These are phyloP conservation scores for Paramecium octaurelia DNA, from an alignment of 73 alveolate genomes.

Conservation along the genomic window DNA sequence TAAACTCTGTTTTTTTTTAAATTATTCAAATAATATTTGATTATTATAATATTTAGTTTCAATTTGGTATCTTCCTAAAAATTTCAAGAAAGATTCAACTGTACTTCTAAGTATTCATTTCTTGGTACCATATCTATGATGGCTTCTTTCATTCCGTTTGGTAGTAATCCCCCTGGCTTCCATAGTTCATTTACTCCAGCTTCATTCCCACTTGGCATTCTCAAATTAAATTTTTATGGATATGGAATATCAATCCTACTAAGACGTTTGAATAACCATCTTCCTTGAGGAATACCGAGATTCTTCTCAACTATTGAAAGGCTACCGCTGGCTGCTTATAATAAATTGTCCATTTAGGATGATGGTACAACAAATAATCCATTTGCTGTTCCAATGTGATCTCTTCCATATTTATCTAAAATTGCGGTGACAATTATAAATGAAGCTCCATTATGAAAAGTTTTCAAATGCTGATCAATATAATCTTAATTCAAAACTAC, in stretches of 20 bases:
- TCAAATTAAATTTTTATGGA: not conserved
- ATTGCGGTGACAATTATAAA: not conserved
- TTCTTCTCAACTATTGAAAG: not conserved
- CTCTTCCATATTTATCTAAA: conserved; percentile 11
- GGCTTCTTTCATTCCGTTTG: conserved; percentile 6
- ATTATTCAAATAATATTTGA: not conserved
- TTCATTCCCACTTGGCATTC: conserved; percentile 43
- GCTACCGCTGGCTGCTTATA: not conserved
- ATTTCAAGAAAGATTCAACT: not conserved
- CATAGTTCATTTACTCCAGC: not conserved
- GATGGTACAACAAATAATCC: conserved; percentile 23
- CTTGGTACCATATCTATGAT: not conserved
- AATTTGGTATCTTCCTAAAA: not conserved
- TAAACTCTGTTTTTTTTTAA: not conserved
- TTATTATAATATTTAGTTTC: not conserved
- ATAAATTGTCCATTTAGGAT: not conserved
- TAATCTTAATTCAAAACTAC: not conserved
- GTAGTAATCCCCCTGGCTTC: conserved; percentile 11
- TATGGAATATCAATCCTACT: conserved; percentile 5
- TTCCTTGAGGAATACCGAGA: not conserved
- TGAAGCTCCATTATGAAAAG: conserved; percentile 3
- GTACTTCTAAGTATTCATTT: not conserved
- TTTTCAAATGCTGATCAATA: not conserved
- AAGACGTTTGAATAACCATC: not conserved
- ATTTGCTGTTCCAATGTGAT: not conserved